These are phyloP conservation scores for Pelagomonas calceolata DNA, from an alignment of 108 stramenopile species.

Conservation along the genomic window DNA sequence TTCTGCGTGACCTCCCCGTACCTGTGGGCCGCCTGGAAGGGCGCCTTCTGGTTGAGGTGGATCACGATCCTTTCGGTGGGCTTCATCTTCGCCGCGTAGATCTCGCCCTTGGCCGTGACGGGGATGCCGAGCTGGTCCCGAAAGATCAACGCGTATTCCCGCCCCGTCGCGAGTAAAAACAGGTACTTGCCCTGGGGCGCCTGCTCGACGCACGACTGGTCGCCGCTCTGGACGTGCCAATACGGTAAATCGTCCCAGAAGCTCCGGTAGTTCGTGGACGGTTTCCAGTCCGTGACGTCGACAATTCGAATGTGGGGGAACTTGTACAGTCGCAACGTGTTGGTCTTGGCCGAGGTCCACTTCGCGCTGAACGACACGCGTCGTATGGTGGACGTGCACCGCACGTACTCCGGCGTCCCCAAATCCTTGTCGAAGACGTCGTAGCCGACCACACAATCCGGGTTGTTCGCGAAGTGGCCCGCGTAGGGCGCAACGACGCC, in stretches of 20 bases:
- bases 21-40: constrained; percentile 3
- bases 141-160: constrained; percentile 3
- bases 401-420: not conserved
- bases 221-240: not conserved
- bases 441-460: not conserved
- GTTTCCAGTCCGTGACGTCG: constrained; percentile 7
- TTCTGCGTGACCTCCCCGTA: not conserved
- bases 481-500: constrained; percentile 4
- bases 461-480: constrained; percentile 1
- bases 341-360: not conserved
- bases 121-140: not conserved
- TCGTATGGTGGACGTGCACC: constrained; percentile 2
- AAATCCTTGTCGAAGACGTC: not conserved
- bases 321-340: constrained; percentile 1
- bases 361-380: not conserved
- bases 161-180: not conserved
- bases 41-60: constrained; percentile 8
- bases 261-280: not conserved
- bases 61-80: constrained; percentile 5
- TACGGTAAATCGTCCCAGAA: not conserved
- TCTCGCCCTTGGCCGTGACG: not conserved
- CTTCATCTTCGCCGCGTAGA: constrained; percentile 6
- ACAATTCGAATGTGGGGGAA: not conserved
- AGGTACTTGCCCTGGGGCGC: constrained; percentile 6
- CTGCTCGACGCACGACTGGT: constrained; percentile 12